phyloP scores from a whole-genome alignment of 495 filamentous ascomycete species.

The Penicillium subrubescens region DNA sequence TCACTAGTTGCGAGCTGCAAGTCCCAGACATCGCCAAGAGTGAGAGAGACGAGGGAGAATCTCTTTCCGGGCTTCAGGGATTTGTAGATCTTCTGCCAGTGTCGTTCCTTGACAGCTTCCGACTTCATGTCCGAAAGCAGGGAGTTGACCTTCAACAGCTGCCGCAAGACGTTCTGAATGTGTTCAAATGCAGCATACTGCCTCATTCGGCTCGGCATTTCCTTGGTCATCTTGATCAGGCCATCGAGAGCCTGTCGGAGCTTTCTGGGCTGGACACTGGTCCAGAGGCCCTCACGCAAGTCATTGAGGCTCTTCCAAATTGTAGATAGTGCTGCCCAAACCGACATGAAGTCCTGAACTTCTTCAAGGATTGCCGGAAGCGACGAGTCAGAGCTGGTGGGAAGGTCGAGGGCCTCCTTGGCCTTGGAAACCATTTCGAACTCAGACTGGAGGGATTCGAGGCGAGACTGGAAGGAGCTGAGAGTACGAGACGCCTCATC shows the following conservation, averaged over 20 bases:
- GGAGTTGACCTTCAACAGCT: conserved; percentile 84
- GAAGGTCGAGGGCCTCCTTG: conserved; percentile 92
- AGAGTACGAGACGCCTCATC: conserved; percentile 81
- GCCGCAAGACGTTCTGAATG: conserved; percentile 86
- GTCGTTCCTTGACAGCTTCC: conserved; percentile 91
- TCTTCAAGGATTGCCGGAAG: conserved; percentile 86
- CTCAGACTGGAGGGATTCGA: conserved; percentile 80
- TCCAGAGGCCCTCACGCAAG: conserved; percentile 88
- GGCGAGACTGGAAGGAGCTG: conserved; percentile 73
- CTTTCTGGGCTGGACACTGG: conserved; percentile 88
- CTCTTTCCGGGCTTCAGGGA: conserved; percentile 84
- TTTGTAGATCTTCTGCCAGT: conserved; percentile 98
- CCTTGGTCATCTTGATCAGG: conserved; percentile 96
- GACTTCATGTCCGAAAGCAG: conserved; percentile 91
- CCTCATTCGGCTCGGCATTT: conserved; percentile 98
- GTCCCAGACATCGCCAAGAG: conserved; percentile 97
- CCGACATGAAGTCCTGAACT: conserved; percentile 97
- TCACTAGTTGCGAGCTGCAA: conserved; percentile 86
- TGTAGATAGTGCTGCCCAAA: conserved; percentile 91
- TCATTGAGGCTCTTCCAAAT: conserved; percentile 98
- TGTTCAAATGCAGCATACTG: conserved; percentile 99
- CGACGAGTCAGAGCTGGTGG: conserved; percentile 72
- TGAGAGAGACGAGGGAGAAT: conserved; percentile 91
- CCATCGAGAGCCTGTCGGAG: conserved; percentile 84
- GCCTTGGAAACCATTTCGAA: conserved; percentile 93